Evolutionary conservation across 495 filamentous ascomycete species (phyloP), one percentile per base, ranked within the genome.

Genomic region (Lepraria neglecta): DNA sequence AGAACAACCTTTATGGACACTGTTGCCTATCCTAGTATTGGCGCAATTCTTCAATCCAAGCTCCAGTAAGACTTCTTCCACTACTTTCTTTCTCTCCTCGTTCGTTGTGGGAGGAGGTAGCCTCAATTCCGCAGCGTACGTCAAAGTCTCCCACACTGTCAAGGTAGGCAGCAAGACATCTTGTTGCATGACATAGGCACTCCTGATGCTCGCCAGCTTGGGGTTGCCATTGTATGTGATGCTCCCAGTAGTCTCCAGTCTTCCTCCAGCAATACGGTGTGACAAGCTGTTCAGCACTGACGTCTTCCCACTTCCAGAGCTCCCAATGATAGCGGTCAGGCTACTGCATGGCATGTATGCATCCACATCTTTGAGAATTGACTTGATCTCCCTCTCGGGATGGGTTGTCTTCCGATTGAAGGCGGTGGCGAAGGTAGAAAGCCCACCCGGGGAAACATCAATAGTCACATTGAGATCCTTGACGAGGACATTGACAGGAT

Each of bases 151-250:
- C 14, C 85, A 76, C 24, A 91, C 87, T 1, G 87, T 89, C 40
- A 91, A 69, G 0, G 84, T 84, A 0, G 87, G 83, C 1, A 89
- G 74, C 5, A 90, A 72, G 46, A 88, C 77, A 70, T 91, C 87
- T 56, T 90, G 83, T 66, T 90, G 87, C 84, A 88, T 87, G 17
- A 89, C 84, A 71, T 89, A 90, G 61, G 87, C 84, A 63, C 83
- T 83, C 31, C 82, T 73, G 12, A 84, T 72, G 57, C 69, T 76
- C 14, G 77, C 71, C 19, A 85, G 70, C n/a, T 82, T 72, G 24
- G 74, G 58, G 51, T 72, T 66, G 3, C 75, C 80, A 67, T 87
- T 87, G 67, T 84, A 87, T 0, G 76, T 79, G 0, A 80, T 79
- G 1, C 65, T 66, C 3, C 86, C 86, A 12, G 72, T 72, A 24